Base-by-base conservation (phyloP, 164 flowering plant genomes). In the Macadamia integrifolia region DNA sequence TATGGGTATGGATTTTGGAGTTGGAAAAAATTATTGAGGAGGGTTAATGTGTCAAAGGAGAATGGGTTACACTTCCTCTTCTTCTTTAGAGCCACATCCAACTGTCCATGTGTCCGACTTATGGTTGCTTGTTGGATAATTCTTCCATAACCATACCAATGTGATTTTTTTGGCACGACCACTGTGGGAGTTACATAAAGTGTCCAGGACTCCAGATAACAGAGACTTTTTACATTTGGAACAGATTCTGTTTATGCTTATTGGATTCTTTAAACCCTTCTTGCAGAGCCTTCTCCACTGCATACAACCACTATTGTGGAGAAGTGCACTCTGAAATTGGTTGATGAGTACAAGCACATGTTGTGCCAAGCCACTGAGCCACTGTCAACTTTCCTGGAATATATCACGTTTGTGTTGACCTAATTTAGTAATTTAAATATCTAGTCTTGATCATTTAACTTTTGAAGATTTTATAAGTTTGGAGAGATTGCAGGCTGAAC, bases 301-400 rank as follows among this genome's bases (percentile, higher is more conserved):
- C 98, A 94, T 71, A 92, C 99, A 6, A 94, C 96, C 23, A 94
- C 99, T 23, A 89, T 94, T 66, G 99, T 94, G 77, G 99, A 94
- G 84, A 94, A 90, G 79, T 94, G 99, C 80, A 94, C 98, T 52
- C 89, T 92, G 29, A 94, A 94, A 71, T 77, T 94, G 81, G 99
- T 94, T 65, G 99, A 94, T 81, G 99, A 94, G 73, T 90, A 92
- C 60, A 94, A 92, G 82, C 97, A 92, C 80, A 94, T 94, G 98
- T 66, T 92, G 30, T 78, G 91, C 82, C 99, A 94, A 84, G 99
- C 99, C 57, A 94, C 99, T 5, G 99, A 94, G 78, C 99, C 99
- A 1, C 67, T 94, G 72, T 87, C 98, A n/a, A 94, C 99, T 72
- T 94, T 94, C 75, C 76, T 94, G 29, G 99, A 94, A 79, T 94